Base-by-base conservation (phyloP, 768 basidiomycete species). In the Lactarius indigo region DNA sequence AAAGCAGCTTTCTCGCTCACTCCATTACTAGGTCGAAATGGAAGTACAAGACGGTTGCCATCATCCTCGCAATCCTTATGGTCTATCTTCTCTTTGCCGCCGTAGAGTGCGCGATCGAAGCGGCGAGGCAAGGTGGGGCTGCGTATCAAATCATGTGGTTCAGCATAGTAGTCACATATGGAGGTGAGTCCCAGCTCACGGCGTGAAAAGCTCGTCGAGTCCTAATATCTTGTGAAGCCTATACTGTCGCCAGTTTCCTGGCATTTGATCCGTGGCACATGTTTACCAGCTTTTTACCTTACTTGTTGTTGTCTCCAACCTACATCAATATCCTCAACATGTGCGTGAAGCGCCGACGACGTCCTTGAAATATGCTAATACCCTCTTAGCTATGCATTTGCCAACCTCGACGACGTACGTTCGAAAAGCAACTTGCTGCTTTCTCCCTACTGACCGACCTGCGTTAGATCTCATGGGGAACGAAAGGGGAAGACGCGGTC, bases 251-350 rank as follows among this genome's bases (percentile, higher is more conserved):
- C 54, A 89, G 90, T 68, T 70, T 97, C 44, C 78, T 98, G 47
- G 92, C 94, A 0, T 85, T 96, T 64, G 97, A 99, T 76, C 96
- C 97, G 5, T 96, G 94, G 93, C 96, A 98, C 77, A 87, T 98
- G 80, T 57, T 97, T 69, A 98, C 96, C 10, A 94, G 92, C 72
- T 94, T 95, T 73, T 71, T 88, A 17, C 94, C 92, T 59, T 99
- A 97, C 73, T 77, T 98, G 73, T 79, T 98, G 23, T 83, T 97
- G 63, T 91, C 89, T 3, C 93, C 95, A 31, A 87, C 85, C 33
- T 91, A 90, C 70, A 84, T 92, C 74, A 90, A 89, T 73, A 81
- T 91, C 66, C 76, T 92, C 63, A 88, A 87, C 75, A 87, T 94
- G 89, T 92, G 64, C 73, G 89, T 65, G 62, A 42, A 28, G 4